Base-by-base conservation (phyloP, 805 yeast species). In the Candida saitoana region DNA sequence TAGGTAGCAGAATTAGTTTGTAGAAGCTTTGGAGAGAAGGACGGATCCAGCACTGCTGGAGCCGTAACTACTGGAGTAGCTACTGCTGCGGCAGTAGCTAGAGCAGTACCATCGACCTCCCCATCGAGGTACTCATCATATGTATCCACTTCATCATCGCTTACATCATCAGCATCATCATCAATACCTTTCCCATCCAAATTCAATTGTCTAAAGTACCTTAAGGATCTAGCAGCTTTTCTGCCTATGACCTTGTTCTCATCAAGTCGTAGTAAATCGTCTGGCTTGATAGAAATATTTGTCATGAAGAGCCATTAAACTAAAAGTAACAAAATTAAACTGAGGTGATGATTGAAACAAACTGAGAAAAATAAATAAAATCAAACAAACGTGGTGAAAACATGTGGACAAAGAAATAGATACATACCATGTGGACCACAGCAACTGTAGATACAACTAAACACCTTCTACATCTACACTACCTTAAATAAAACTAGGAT, bases 1-100 rank as follows among this genome's bases (percentile, higher is more conserved):
- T 82, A 83, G 1, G 87, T 80, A 1, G 87, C 88, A 2, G 84
- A 78, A 0, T 85, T 79, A 0, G 80, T 76, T 0, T 87, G 86
- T 22, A 9, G 9, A 22, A 7, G n/a, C n/a, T n/a, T n/a, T 6
- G 27, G 27, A 22, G 27, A 11, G 27, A 7, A 22, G 11, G 11
- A 22, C 27, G 27, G 27, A 11, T 6, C 6, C 27, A 22, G 27
- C 9, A 22, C 11, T 22, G 27, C 27, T 7, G 27, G 27, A 7
- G 6, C 27, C 9, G 27, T 6, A 7, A 22, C 6, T 6, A 22
- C 27, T 22, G 27, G 27, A 7, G 27, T 22, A 7, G 27, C 11
- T 22, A 7, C 27, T 22, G 6, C 27, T 6, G 6, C 6, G 9
- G 11, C 27, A 6, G 6, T 11, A 6, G 6, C 11, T 11, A 7